Conservation (phyloP, 441 rosid species). For the Macaranga tanarius region DNA sequence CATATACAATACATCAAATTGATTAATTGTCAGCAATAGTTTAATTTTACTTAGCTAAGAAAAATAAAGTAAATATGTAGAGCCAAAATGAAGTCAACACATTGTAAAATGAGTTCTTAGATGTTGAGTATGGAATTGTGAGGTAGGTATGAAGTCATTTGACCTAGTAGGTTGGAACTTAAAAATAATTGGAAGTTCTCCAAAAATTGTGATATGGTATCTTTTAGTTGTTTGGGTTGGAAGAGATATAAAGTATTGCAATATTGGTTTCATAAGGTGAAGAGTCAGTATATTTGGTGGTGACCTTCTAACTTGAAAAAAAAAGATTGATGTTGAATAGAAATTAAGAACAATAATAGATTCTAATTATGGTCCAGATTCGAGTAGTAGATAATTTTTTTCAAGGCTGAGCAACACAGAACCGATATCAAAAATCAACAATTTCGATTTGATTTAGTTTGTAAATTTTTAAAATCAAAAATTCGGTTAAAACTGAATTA, state of each 20-base stretch:
- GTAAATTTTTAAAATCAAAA: too few species aligned
- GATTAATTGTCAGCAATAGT: too few species aligned
- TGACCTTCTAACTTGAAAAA: constrained; percentile 18
- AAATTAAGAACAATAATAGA: too few species aligned
- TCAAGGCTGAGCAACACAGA: too few species aligned
- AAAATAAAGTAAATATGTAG: not conserved
- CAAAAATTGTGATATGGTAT: not conserved
- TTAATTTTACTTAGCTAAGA: not conserved
- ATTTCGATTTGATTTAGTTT: too few species aligned
- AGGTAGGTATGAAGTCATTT: constrained; percentile 16
- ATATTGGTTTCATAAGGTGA: not conserved
- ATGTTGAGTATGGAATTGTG: not conserved
- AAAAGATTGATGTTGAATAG: too few species aligned
- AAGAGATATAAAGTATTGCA: not conserved
- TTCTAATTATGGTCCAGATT: too few species aligned
- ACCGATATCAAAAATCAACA: too few species aligned
- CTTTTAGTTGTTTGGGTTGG: not conserved
- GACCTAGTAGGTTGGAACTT: constrained; percentile 1
- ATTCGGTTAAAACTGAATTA: too few species aligned
- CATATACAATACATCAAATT: too few species aligned
- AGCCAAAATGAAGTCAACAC: not conserved
- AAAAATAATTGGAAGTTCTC: not conserved
- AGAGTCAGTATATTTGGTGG: not conserved
- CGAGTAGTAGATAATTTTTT: too few species aligned
- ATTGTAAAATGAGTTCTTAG: not conserved